Evolutionary conservation across 768 basidiomycete genomes (phyloP).

Genomic region (Gelatoporia subvermispora): DNA sequence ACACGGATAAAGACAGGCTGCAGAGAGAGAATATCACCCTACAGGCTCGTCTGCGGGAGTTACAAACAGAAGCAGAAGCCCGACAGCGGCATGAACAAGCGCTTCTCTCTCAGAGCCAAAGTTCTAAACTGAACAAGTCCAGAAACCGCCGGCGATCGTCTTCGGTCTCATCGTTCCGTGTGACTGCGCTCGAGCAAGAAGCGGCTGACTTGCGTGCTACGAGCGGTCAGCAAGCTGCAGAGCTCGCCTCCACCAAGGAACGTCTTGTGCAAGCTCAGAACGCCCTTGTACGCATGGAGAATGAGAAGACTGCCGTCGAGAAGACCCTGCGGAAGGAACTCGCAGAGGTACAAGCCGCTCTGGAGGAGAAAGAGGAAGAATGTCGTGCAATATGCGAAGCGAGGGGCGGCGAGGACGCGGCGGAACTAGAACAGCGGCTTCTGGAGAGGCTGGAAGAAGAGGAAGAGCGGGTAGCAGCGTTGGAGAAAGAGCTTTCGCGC

Average conservation of each 20-base stretch:
- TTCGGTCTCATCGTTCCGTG: constrained; percentile 47
- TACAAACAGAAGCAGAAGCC: constrained; percentile 32
- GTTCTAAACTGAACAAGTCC: neutral
- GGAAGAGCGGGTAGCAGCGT: constrained; percentile 54
- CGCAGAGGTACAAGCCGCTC: constrained; percentile 33
- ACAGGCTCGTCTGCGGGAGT: constrained; percentile 53
- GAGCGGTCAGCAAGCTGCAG: constrained; percentile 40
- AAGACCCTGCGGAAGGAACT: constrained; percentile 41
- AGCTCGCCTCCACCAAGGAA: constrained; percentile 37
- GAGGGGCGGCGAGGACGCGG: constrained; percentile 29
- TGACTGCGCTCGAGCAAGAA: constrained; percentile 52
- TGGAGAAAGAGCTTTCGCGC: constrained; percentile 46
- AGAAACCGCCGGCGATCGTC: constrained; percentile 50
- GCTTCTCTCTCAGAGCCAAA: constrained; percentile 10
- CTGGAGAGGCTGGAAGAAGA: constrained; percentile 69
- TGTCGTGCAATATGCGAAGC: constrained; percentile 39
- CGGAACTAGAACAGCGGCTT: constrained; percentile 54
- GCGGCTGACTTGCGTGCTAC: constrained; percentile 41
- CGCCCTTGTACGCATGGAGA: constrained; percentile 48
- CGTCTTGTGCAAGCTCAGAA: constrained; percentile 42
- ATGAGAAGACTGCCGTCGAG: constrained; percentile 54
- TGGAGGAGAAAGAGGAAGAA: constrained; percentile 61
- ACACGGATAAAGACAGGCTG: constrained; percentile 38
- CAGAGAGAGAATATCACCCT: constrained; percentile 55
- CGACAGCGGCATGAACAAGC: constrained; percentile 12